Evolutionary conservation across 768 basidiomycete species (phyloP).

Genomic region (Tricholoma saponaceum): DNA sequence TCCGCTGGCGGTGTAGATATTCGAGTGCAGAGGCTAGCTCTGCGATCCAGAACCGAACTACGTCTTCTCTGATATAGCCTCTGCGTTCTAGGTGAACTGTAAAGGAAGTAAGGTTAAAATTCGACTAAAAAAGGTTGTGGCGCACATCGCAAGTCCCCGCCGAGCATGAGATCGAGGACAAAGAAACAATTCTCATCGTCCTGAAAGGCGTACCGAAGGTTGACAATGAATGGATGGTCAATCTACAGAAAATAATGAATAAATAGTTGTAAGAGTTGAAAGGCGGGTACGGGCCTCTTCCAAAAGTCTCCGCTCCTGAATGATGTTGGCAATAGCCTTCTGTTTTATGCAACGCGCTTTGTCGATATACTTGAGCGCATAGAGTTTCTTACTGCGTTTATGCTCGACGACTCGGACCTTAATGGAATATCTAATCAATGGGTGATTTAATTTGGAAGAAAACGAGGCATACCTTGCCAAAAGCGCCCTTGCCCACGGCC

Average conservation of each 20-base stretch:
- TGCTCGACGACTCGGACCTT: constrained; percentile 97
- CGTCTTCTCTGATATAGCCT: constrained; percentile 60
- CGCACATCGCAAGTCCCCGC: constrained; percentile 90
- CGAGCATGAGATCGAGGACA: constrained; percentile 94
- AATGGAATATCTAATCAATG: constrained; percentile 1
- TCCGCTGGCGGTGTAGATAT: constrained; percentile 88
- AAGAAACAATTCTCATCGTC: constrained; percentile 98
- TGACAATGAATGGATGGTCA: constrained; percentile 86
- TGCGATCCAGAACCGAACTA: constrained; percentile 84
- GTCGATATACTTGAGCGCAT: constrained; percentile 98
- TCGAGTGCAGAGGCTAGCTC: constrained; percentile 82
- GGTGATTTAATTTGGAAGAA: not conserved
- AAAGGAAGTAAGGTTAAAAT: constrained; percentile 5
- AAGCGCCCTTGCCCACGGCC: constrained; percentile 95
- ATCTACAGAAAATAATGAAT: constrained; percentile 41
- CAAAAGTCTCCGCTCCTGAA: constrained; percentile 87
- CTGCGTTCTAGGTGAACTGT: constrained; percentile 87
- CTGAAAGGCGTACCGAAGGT: constrained; percentile 93
- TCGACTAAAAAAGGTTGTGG: constrained; percentile 9
- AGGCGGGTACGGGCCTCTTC: constrained; percentile 66
- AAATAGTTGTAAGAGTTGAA: constrained; percentile 2
- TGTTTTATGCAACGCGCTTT: constrained; percentile 89
- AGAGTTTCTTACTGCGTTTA: constrained; percentile 87
- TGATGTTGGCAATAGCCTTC: constrained; percentile 88
- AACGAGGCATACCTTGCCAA: constrained; percentile 77